These are phyloP conservation scores for Linum trigynum DNA, from an alignment of 345 rosid species.

Conservation along the genomic window DNA sequence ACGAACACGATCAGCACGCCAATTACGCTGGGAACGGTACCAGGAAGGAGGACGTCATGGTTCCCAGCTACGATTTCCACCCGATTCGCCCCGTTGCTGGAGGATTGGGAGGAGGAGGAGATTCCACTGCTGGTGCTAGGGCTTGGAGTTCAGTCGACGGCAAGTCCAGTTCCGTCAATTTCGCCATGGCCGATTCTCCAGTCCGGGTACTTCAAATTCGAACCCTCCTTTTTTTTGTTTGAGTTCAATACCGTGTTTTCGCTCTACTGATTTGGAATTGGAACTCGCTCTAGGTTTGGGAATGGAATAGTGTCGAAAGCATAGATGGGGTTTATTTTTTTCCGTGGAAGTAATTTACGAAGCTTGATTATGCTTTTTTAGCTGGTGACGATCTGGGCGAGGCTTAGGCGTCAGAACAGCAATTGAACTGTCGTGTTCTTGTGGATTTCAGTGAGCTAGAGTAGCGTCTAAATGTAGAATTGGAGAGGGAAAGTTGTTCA, in stretches of 20 bases:
- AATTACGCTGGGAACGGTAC: constrained; percentile 25
- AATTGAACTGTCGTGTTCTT: background rate
- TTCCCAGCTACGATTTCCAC: constrained; percentile 84
- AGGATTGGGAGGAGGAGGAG: constrained; percentile 11
- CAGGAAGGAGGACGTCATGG: constrained; percentile 49
- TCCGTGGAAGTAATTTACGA: background rate
- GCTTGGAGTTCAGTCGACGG: constrained; percentile 45
- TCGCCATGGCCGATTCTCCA: constrained; percentile 15
- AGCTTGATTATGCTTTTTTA: background rate
- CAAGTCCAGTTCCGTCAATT: constrained; percentile 16
- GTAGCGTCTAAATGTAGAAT: background rate
- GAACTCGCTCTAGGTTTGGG: background rate
- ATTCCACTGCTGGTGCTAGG: constrained; percentile 24
- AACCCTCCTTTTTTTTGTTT: background rate
- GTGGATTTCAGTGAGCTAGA: background rate
- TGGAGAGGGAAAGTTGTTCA: background rate
- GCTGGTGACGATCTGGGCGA: background rate
- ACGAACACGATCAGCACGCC: constrained; percentile 7
- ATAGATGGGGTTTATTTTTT: background rate
- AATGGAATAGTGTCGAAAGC: background rate
- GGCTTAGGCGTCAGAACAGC: background rate
- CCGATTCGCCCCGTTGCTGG: constrained; percentile 57
- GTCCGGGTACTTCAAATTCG: constrained; percentile 28
- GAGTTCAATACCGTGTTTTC: background rate
- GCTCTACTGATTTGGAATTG: constrained; percentile 2